Evolutionary conservation across 495 filamentous ascomycete species (phyloP), one percentile per base, ranked within the genome.

Genomic region (Rhypophila decipiens): DNA sequence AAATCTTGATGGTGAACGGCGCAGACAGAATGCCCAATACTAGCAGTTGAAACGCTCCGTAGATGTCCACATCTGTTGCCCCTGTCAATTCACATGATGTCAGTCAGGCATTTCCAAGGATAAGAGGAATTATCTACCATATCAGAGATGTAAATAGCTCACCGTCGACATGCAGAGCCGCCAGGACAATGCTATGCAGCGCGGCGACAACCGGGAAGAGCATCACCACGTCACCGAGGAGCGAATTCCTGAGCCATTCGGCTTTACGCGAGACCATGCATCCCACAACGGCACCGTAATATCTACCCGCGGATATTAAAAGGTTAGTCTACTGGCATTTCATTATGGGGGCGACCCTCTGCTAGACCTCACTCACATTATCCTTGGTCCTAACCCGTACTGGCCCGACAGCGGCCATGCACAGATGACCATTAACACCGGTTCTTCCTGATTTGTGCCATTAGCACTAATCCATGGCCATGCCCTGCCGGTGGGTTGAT

Each of bases 51-150:
- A 83, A 79, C 15, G 79, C 76, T 2, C 79, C 79, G 23, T 76
- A 83, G 3, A 83, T 63, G 55, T 83, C 79, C 78, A 83, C 77
- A 52, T 83, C 79, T n/a, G 82, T 67, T 33, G 76, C 78, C 24
- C 63, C 77, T 79, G 42, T 23, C 22, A 11, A 1, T 13, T 24
- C 9, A 13, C 2, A 39, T 17, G 39, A 17, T 12, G 33, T n/a
- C n/a, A n/a, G n/a, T n/a, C n/a, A n/a, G n/a, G n/a, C n/a, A n/a
- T n/a, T n/a, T n/a, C n/a, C n/a, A n/a, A n/a, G n/a, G n/a, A 7
- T 31, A 7, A 31, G 27, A 7, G 27, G 27, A 7, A 31, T 7
- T 31, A 31, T 7, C 13, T 31, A 31, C 27, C n/a, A n/a, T n/a
- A n/a, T n/a, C n/a, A n/a, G n/a, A n/a, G n/a, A n/a, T n/a, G n/a